A percentile compares a stretch with the other conserved stretches of the same genome.
These are phyloP conservation scores for Chrysosphaeria jannelii DNA, from an alignment of 2,329 filamentous ascomycete species.

Conservation along the genomic window DNA sequence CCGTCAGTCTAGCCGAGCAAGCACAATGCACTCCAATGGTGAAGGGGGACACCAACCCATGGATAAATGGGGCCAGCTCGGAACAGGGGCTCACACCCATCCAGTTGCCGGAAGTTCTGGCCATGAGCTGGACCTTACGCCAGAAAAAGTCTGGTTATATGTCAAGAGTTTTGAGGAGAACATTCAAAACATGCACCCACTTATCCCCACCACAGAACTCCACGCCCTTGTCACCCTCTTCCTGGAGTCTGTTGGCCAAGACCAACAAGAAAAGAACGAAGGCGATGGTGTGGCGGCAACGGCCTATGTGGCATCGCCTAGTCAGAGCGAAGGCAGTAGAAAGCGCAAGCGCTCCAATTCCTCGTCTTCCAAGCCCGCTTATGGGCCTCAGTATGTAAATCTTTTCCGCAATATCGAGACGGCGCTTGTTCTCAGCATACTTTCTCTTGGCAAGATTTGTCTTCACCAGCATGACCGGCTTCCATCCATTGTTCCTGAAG, in stretches of 20 bases:
- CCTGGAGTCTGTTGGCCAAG: conserved; percentile 9
- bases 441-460: conserved; percentile 71
- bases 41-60: too few relatives aligned
- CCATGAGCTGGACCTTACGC: conserved; percentile 22
- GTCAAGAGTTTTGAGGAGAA: conserved; percentile 26
- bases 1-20: conserved; percentile 6
- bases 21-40: conserved; percentile 10
- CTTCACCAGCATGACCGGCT: conserved; percentile 17
- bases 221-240: conserved; percentile 22
- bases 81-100: conserved; percentile 7
- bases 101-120: conserved; percentile 10
- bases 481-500: conserved; percentile 25
- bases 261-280: conserved; percentile 1
- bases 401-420: conserved; percentile 38
- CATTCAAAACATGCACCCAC: conserved; percentile 34
- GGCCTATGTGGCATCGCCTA: conserved; percentile 7
- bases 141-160: conserved; percentile 18
- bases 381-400: too few relatives aligned
- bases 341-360: conserved; percentile 25
- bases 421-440: conserved; percentile 51
- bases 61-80: conserved; percentile 32
- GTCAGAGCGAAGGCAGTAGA: conserved; percentile 6
- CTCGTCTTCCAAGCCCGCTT: background rate
- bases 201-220: conserved; percentile 22
- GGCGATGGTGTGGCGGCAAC: conserved; percentile 2